Evolutionary conservation across 2,329 filamentous ascomycete species (phyloP).

Genomic region (Arthrocladium fulminans): DNA sequence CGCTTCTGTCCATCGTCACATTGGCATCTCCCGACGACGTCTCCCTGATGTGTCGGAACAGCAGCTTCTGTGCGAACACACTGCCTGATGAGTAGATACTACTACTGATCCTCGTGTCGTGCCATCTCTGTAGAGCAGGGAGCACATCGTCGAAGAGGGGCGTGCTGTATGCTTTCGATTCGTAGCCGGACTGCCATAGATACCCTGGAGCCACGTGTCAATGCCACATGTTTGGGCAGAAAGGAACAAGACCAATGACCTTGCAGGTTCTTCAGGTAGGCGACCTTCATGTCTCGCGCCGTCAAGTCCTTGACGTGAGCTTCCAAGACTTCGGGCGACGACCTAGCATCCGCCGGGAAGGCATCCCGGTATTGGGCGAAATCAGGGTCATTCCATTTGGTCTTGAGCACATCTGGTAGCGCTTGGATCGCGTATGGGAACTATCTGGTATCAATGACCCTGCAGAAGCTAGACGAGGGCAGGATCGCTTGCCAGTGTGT

Average conservation of each 20-base stretch:
- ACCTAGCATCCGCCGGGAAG: slow-evolving; percentile 13
- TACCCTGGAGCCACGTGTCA: slow-evolving; percentile 12
- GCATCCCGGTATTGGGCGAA: slow-evolving; percentile 15
- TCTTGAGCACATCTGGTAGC: slow-evolving; percentile 14
- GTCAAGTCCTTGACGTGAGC: slow-evolving; percentile 17
- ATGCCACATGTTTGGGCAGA: not conserved
- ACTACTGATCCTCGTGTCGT: slow-evolving; percentile 6
- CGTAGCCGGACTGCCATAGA: slow-evolving; percentile 19
- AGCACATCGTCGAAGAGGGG: slow-evolving; percentile 16
- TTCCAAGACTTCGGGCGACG: slow-evolving; percentile 13
- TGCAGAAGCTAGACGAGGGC: not conserved
- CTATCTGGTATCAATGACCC: slow-evolving; percentile 5
- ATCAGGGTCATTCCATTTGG: slow-evolving; percentile 13
- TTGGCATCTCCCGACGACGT: slow-evolving; percentile 1
- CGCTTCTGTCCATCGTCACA: not conserved
- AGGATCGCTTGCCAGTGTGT: slow-evolving; percentile 13
- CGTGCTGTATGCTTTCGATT: slow-evolving; percentile 14
- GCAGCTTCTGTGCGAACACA: slow-evolving; percentile 19
- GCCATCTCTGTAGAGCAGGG: slow-evolving; percentile 10
- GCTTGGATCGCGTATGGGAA: slow-evolving; percentile 19
- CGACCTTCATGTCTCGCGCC: slow-evolving; percentile 17
- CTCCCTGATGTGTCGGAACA: slow-evolving; percentile 17
- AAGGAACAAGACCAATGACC: slow-evolving; percentile 6
- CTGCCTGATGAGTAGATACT: slow-evolving; percentile 20
- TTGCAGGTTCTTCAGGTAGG: slow-evolving; percentile 19